Conservation (phyloP, 805 yeast species). For the Suhomyces xylopsoci region DNA sequence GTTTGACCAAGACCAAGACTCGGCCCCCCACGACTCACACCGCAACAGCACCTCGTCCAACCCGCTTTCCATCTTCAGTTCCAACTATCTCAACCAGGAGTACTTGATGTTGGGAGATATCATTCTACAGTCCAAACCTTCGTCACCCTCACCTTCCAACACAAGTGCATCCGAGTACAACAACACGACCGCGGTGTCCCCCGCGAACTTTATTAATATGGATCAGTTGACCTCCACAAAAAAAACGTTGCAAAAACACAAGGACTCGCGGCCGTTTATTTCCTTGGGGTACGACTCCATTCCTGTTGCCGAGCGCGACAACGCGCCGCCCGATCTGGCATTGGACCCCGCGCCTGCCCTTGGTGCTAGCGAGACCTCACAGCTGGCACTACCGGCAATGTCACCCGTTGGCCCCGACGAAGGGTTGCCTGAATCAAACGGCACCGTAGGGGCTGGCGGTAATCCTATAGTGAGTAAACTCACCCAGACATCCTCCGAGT, state of each 20-base stretch:
- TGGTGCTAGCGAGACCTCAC: not conserved
- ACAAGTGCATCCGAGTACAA: constrained; percentile 16
- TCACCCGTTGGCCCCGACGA: not conserved
- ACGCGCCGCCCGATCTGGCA: not conserved
- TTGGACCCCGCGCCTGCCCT: not conserved
- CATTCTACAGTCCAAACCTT: constrained; percentile 37
- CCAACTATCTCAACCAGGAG: constrained; percentile 49
- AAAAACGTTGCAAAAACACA: constrained; percentile 8
- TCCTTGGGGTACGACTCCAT: constrained; percentile 27
- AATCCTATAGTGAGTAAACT: constrained; percentile 5
- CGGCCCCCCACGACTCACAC: not conserved
- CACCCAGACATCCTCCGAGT: constrained; percentile 27
- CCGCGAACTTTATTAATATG: not conserved
- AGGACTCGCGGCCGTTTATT: constrained; percentile 41
- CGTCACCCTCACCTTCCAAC: constrained; percentile 38
- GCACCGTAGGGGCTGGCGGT: not conserved
- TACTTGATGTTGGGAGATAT: constrained; percentile 52
- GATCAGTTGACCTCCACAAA: not conserved
- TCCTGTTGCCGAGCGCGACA: not conserved
- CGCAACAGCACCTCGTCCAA: constrained; percentile 11
- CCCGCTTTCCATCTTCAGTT: constrained; percentile 24
- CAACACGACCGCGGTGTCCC: not conserved
- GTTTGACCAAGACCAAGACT: constrained; percentile 11
- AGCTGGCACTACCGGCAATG: not conserved
- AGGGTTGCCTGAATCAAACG: not conserved